Evolutionary conservation across 2,329 filamentous ascomycete genomes (phyloP).

Genomic region (Exophiala xenobiotica): DNA sequence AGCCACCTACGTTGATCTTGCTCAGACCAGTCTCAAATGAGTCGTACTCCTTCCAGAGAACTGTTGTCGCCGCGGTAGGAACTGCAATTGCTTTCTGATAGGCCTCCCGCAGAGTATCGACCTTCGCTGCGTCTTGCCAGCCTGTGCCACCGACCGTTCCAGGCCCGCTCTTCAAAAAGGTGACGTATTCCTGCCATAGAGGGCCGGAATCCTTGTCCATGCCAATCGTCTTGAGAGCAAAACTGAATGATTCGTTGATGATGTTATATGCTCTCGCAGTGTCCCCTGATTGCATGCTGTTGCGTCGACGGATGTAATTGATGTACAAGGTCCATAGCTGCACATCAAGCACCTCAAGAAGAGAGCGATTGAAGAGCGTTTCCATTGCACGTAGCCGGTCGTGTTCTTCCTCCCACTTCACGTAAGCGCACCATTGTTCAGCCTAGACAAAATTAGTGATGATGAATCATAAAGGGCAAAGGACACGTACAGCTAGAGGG

Average conservation of each 20-base stretch:
- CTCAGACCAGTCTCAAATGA: constrained; percentile 92
- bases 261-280: constrained; percentile 73
- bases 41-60: constrained; percentile 96
- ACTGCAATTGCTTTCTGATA: constrained; percentile 88
- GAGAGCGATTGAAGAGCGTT: constrained; percentile 75
- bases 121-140: constrained; percentile 98
- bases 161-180: constrained; percentile 85
- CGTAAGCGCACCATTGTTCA: constrained; percentile 85
- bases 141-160: constrained; percentile 78
- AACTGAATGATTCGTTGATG: constrained; percentile 85
- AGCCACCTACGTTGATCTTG: constrained; percentile 72
- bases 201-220: constrained; percentile 85
- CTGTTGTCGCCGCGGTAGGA: constrained; percentile 78
- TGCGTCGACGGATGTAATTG: constrained; percentile 88
- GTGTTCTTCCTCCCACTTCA: constrained; percentile 83
- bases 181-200: constrained; percentile 93
- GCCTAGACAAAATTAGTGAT: constrained; percentile 70
- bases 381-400: constrained; percentile 81
- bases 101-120: constrained; percentile 86
- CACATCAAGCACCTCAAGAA: constrained; percentile 77
- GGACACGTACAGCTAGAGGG: constrained; percentile 76
- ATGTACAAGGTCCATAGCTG: constrained; percentile 90
- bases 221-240: constrained; percentile 85
- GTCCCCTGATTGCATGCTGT: constrained; percentile 79
- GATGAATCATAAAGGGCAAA: constrained; percentile 36